Conservation (phyloP, 169 alveolate species). For the Blepharisma undulans region DNA sequence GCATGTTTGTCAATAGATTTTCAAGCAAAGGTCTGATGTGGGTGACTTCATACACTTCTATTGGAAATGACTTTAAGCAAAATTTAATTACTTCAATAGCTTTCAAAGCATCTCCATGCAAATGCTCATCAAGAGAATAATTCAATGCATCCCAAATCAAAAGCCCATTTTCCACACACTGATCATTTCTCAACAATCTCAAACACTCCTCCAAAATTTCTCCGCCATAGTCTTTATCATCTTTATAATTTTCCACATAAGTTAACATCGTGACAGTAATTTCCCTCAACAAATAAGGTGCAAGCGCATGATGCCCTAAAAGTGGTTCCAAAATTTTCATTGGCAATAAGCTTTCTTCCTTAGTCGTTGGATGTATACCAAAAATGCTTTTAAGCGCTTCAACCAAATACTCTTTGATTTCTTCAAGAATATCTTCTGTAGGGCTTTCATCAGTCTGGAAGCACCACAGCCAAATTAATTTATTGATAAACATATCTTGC, state of each 20-base stretch:
- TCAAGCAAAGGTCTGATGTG: not conserved
- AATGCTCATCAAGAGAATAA: not conserved
- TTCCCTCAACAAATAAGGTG: not conserved
- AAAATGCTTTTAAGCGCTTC: not conserved
- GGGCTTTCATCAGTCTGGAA: not conserved
- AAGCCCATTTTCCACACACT: not conserved
- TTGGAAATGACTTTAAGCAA: not conserved
- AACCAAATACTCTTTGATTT: not conserved
- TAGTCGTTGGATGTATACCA: not conserved
- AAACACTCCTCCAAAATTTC: not conserved
- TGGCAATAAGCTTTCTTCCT: slow-evolving; percentile 27
- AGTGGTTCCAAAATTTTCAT: slow-evolving; percentile 3
- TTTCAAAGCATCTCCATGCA: not conserved
- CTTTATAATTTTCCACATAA: slow-evolving; percentile 18
- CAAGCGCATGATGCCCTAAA: not conserved
- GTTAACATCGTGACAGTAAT: slow-evolving; percentile 11
- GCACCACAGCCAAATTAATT: not conserved
- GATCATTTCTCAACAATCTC: not conserved
- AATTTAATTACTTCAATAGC: slow-evolving; percentile 1
- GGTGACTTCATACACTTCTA: not conserved
- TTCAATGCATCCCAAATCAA: slow-evolving; percentile 9
- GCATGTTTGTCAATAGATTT: not conserved
- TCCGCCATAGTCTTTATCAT: not conserved
- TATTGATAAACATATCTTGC: not conserved
- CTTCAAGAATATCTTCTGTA: not conserved